Evolutionary conservation across 768 basidiomycete species (phyloP).

Genomic region (Suillus subluteus): DNA sequence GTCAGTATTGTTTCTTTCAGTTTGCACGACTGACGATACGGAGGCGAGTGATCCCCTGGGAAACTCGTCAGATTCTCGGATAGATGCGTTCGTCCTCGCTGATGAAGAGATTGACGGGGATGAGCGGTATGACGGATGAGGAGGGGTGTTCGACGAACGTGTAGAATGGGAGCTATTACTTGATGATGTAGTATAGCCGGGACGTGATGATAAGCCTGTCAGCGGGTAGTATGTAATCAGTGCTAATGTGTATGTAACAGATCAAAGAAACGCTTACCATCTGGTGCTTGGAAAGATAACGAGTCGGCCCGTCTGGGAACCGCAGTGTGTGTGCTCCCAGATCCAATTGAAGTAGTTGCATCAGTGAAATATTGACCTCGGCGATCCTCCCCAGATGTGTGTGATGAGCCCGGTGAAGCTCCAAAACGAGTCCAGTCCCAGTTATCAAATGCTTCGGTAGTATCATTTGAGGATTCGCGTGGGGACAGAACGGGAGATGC

Average conservation of each 20-base stretch:
- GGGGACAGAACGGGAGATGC: constrained; percentile 32
- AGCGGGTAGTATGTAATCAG: constrained; percentile 2
- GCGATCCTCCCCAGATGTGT: constrained; percentile 1
- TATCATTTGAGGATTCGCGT: constrained; percentile 22
- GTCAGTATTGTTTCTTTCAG: constrained; percentile 6
- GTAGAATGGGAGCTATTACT: not conserved
- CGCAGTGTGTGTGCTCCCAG: constrained; percentile 5
- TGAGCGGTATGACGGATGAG: constrained; percentile 29
- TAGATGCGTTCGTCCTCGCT: not conserved
- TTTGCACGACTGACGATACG: not conserved
- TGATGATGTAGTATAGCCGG: constrained; percentile 8
- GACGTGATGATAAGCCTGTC: constrained; percentile 10
- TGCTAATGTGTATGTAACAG: constrained; percentile 3
- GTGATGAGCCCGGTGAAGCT: not conserved
- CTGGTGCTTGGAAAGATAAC: constrained; percentile 5
- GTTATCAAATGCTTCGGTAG: constrained; percentile 10
- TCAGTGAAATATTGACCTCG: constrained; percentile 11
- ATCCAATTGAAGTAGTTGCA: constrained; percentile 5
- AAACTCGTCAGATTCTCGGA: not conserved
- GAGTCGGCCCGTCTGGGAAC: constrained; percentile 7
- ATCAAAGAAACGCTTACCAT: not conserved
- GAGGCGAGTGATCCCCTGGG: not conserved
- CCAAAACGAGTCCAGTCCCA: constrained; percentile 11
- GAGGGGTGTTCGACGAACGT: not conserved
- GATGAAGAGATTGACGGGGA: constrained; percentile 16